Conservation (phyloP, 805 yeast species). For the Yarrowia deformans region DNA sequence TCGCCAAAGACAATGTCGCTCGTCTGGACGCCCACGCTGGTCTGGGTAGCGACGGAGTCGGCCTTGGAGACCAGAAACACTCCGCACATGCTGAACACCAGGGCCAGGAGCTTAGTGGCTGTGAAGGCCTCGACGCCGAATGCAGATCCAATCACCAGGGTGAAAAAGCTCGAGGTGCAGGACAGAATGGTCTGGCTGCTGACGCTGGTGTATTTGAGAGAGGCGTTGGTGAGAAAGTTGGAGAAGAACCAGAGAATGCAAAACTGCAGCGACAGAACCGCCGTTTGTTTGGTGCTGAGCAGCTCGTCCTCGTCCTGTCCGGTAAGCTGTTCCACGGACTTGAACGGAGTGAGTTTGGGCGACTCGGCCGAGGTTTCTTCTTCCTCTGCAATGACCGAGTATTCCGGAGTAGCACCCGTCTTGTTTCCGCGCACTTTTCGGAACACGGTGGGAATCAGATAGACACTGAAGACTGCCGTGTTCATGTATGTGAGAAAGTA, state of each 20-base stretch:
- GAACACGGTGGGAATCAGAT: slow-evolving; percentile 54
- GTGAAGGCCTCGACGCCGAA: slow-evolving; percentile 75
- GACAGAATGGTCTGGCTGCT: slow-evolving; percentile 93
- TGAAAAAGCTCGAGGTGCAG: slow-evolving; percentile 92
- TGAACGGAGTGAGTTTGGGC: slow-evolving; percentile 12
- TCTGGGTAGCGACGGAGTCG: slow-evolving; percentile 46
- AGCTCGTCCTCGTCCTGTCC: slow-evolving; percentile 34
- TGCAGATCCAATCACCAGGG: slow-evolving; percentile 78
- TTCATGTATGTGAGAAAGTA: slow-evolving; percentile 91
- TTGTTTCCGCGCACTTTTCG: slow-evolving; percentile 6
- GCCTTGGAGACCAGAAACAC: slow-evolving; percentile 76
- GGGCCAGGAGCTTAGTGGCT: slow-evolving; percentile 68
- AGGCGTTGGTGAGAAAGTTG: slow-evolving; percentile 86
- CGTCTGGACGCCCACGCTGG: slow-evolving; percentile 16
- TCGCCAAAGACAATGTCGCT: slow-evolving; percentile 67
- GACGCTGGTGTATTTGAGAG: slow-evolving; percentile 86
- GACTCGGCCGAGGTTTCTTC: slow-evolving; percentile 33
- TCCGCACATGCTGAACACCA: slow-evolving; percentile 76
- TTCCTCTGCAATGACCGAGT: slow-evolving; percentile 7
- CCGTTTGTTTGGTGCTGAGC: slow-evolving; percentile 63
- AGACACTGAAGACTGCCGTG: slow-evolving; percentile 82
- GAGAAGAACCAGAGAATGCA: slow-evolving; percentile 90
- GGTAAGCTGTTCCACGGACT: slow-evolving; percentile 36
- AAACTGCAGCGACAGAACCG: slow-evolving; percentile 77
- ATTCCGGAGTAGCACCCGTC: slow-evolving; percentile 31